Evolutionary conservation across 331 rosid genomes (phyloP).

Genomic region (Arachis monticola): DNA sequence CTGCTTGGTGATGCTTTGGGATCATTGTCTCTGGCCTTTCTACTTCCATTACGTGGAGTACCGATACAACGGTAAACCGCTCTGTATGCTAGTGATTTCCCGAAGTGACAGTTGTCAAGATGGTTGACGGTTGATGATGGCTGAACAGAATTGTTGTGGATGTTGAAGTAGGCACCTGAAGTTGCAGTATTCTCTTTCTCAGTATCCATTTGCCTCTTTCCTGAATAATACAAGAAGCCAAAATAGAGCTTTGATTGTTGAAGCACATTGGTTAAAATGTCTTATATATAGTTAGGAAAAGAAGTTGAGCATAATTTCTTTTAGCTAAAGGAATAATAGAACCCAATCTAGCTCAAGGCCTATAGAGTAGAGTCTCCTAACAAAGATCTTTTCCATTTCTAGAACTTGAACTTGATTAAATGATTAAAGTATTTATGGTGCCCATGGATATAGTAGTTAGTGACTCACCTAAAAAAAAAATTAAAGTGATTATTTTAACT

Average conservation of each 20-base stretch:
- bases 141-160: neutral
- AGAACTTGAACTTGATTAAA: too few relatives aligned
- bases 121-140: constrained; percentile 28
- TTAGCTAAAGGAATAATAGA: too few relatives aligned
- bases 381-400: too few relatives aligned
- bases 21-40: constrained; percentile 39
- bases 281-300: constrained; percentile 30
- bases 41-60: constrained; percentile 38
- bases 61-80: constrained; percentile 45
- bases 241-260: constrained; percentile 14
- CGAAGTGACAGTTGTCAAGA: constrained; percentile 32
- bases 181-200: constrained; percentile 34
- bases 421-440: too few relatives aligned
- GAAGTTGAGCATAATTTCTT: neutral
- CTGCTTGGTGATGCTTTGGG: constrained; percentile 50
- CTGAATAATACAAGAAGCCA: constrained; percentile 12
- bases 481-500: too few relatives aligned
- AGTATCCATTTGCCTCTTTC: constrained; percentile 36
- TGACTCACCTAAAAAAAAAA: too few relatives aligned
- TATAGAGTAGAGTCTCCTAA: too few relatives aligned
- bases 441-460: too few relatives aligned
- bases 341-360: too few relatives aligned
- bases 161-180: constrained; percentile 27
- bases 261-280: neutral
- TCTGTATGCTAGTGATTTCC: constrained; percentile 52